Evolutionary conservation across 1,139 yeast genomes (phyloP).

Genomic region (Fermentozyma sake): DNA sequence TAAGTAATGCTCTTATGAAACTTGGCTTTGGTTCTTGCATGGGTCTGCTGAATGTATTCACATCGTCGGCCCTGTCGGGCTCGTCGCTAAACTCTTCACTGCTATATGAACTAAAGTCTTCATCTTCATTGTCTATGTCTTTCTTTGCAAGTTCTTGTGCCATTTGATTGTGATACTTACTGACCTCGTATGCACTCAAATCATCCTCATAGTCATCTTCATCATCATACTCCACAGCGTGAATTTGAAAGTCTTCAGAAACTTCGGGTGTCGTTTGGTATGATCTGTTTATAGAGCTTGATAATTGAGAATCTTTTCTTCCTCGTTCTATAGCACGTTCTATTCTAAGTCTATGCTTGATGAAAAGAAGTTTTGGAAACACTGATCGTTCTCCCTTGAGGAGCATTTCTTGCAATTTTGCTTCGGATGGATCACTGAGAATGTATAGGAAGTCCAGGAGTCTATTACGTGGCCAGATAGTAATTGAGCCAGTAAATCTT

Average conservation of each 20-base stretch:
- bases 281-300: slow-evolving; percentile 10
- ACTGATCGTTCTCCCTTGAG: slow-evolving; percentile 62
- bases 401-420: slow-evolving; percentile 52
- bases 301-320: slow-evolving; percentile 19
- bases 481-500: slow-evolving; percentile 68
- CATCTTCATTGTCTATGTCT: slow-evolving; percentile 12
- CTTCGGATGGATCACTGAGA: slow-evolving; percentile 63
- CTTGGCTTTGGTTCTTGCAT: slow-evolving; percentile 1
- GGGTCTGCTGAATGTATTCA: too few relatives aligned
- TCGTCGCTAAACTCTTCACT: slow-evolving; percentile 1
- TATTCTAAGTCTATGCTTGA: slow-evolving; percentile 57
- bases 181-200: slow-evolving; percentile 15
- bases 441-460: slow-evolving; percentile 61
- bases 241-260: slow-evolving; percentile 8
- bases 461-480: slow-evolving; percentile 68
- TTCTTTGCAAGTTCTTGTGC: too few relatives aligned
- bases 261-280: slow-evolving; percentile 5
- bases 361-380: slow-evolving; percentile 62
- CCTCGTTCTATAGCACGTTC: slow-evolving; percentile 64
- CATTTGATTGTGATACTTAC: slow-evolving; percentile 3
- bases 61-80: slow-evolving; percentile 4
- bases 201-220: slow-evolving; percentile 16
- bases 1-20: slow-evolving; percentile 1
- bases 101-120: slow-evolving; percentile 8
- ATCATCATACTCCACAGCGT: slow-evolving; percentile 13